Evolutionary conservation across 805 yeast genomes (phyloP), one percentile per base, ranked within the genome.

Genomic region (Metschnikowia vanudenii): DNA sequence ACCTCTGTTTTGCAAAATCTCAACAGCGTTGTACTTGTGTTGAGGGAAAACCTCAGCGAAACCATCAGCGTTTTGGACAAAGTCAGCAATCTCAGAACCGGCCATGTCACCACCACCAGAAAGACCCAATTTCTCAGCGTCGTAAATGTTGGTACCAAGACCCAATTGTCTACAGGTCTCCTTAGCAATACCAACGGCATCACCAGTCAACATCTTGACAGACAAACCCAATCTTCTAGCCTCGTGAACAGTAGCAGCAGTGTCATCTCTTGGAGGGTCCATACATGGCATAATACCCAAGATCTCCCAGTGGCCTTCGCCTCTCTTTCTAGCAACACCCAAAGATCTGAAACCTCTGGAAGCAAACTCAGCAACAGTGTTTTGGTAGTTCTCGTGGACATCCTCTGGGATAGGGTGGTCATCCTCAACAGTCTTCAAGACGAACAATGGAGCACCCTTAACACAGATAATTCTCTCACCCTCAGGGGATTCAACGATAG

Each of bases 201-300:
- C 97, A 84, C 97, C 97, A 76, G 97, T 90, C 73, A 90, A 84
- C 97, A 90, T 90, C 85, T 90, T 90, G 63, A 90, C 94, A 76
- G 94, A 84, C 68, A 90, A 81, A 82, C 97, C 97, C 67, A 90
- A 82, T 60, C 76, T 66, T 78, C 86, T 84, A 62, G 97, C 97
- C 77, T 90, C 97, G 73, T 78, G 72, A 69, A 90, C 94, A 69
- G 97, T 90, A 67, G 83, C 82, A 64, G 95, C 96, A 78, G 97
- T 90, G 75, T 90, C 97, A 76, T 90, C 96, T 83, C 97, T 87
- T 76, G 97, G 97, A 67, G 97, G 97, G 76, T 90, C 97, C 91
- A 88, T 86, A 78, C 96, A 89, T 74, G 97, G 97, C 96, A 90
- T 89, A 72, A 90, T 91, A 72, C 97, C 97, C 67, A 90, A 78